Evolutionary conservation across 306 rosid genomes (phyloP), one percentile per base, ranked within the genome.

Genomic region (Cicer cuneatum): DNA sequence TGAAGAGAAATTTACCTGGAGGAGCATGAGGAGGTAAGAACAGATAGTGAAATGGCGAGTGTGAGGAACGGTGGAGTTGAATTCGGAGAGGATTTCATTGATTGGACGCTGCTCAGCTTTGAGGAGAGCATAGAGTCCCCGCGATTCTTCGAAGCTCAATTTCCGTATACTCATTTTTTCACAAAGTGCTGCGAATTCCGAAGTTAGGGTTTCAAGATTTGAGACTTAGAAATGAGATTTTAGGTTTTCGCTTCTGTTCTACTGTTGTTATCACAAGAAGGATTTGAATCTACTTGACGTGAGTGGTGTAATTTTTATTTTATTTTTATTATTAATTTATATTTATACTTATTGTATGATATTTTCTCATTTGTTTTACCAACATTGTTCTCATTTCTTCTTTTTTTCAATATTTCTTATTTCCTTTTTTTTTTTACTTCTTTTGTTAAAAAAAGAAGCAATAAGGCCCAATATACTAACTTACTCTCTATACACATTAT

Each of bases 131-230:
- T 80, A 84, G 21, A 91, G 80, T 15, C 79, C 42, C 57, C 57
- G 86, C 7, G 96, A 88, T 69, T 94, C 97, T 49, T 89, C 95
- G 19, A 61, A 78, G 41, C 85, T 84, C 74, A 90, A 83, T 73
- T 41, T 80, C 51, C 77, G 85, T 78, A 79, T 86, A 70, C 81
- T 85, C 88, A 75, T 81, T 64, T 15, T 49, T 58, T 42, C 52
- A 7, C 2, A 10, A 51, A 5, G 10, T 33, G 61, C 35, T 71
- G 49, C 9, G 66, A n/a, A 40, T 54, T 0, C 54, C 29, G 9
- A 41, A 1, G 69, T 57, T 60, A 68, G 72, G 76, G 72, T 80
- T 80, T 80, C 75, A 10, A 21, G 52, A 64, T 42, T 49, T 43
- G 72, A 14, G 41, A 63, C 0, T 49, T 53, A 51, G 35, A 53